Percentiles rank a stretch among this genome's conserved stretches.
Evolutionary conservation across 1,139 yeast genomes (phyloP).

Genomic region (Insectozyma bohioensis): DNA sequence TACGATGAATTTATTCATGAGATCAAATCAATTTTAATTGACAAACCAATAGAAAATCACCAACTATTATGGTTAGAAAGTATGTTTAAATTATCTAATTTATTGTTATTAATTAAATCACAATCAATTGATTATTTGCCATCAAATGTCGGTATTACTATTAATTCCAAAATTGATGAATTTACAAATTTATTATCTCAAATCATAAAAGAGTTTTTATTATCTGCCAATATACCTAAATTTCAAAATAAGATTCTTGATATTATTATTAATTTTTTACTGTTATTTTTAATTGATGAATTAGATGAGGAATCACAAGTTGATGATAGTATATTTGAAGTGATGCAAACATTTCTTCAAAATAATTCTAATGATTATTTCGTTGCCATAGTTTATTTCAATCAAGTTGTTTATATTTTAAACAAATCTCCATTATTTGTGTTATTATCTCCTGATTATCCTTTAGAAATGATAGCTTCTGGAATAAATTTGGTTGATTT

Average conservation of each 20-base stretch:
- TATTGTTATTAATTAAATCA: constrained; percentile 7
- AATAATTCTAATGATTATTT: constrained; percentile 4
- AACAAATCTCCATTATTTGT: constrained; percentile 25
- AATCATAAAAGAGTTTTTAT: not conserved
- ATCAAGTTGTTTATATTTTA: constrained; percentile 22
- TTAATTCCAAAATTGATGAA: constrained; percentile 5
- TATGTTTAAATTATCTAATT: constrained; percentile 4
- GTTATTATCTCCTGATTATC: constrained; percentile 21
- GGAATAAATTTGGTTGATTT: constrained; percentile 21
- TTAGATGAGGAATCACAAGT: constrained; percentile 9
- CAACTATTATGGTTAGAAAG: constrained; percentile 14
- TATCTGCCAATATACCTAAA: not conserved
- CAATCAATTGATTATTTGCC: constrained; percentile 5
- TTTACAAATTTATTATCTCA: constrained; percentile 4
- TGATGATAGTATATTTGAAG: constrained; percentile 5
- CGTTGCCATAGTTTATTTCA: constrained; percentile 21
- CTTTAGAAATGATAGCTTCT: constrained; percentile 20
- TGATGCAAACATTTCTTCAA: constrained; percentile 9
- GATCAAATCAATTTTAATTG: constrained; percentile 4
- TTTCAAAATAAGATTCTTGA: constrained; percentile 4
- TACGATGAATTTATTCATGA: constrained; percentile 8
- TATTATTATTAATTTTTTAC: constrained; percentile 13
- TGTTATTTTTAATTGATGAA: constrained; percentile 19
- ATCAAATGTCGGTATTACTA: constrained; percentile 5
- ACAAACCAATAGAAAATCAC: constrained; percentile 5